Percentiles rank a stretch among this genome's conserved stretches.
Evolutionary conservation across 169 alveolate genomes (phyloP).

Genomic region (Toxoplasma gondii): DNA sequence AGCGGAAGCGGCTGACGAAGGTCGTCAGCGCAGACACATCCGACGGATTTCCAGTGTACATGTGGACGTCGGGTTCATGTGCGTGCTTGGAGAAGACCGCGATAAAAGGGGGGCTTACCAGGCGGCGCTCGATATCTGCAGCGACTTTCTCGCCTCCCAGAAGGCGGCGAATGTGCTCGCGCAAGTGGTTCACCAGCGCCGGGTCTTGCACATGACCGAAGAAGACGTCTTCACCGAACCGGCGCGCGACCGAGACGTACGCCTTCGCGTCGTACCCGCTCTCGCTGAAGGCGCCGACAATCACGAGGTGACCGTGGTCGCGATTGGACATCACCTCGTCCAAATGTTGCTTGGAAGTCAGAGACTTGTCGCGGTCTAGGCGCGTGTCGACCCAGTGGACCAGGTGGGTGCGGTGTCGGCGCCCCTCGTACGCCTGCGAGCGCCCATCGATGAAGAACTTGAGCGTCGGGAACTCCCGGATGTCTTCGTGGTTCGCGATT

Average conservation of each 20-base stretch:
- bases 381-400: slow-evolving; percentile 83
- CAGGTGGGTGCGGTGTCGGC: slow-evolving; percentile 86
- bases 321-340: slow-evolving; percentile 42
- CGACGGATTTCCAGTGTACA: slow-evolving; percentile 50
- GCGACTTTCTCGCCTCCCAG: slow-evolving; percentile 7
- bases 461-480: slow-evolving; percentile 71
- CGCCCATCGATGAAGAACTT: slow-evolving; percentile 65
- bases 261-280: slow-evolving; percentile 38
- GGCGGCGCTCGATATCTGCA: not conserved
- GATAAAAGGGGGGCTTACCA: slow-evolving; percentile 33
- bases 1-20: slow-evolving; percentile 56
- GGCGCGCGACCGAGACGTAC: slow-evolving; percentile 60
- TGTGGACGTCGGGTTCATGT: slow-evolving; percentile 49
- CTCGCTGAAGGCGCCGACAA: slow-evolving; percentile 37
- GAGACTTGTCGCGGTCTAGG: slow-evolving; percentile 62
- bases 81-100: slow-evolving; percentile 46
- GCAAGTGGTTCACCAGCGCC: slow-evolving; percentile 25
- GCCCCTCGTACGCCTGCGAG: slow-evolving; percentile 78
- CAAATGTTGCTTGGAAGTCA: slow-evolving; percentile 28
- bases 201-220: slow-evolving; percentile 56
- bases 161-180: slow-evolving; percentile 39
- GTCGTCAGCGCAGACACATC: slow-evolving; percentile 40
- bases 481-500: slow-evolving; percentile 51
- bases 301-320: slow-evolving; percentile 55
- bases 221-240: slow-evolving; percentile 61